Conservation (phyloP, 192 early-diverging fungal genomes). For the Backusella psychrophila region DNA sequence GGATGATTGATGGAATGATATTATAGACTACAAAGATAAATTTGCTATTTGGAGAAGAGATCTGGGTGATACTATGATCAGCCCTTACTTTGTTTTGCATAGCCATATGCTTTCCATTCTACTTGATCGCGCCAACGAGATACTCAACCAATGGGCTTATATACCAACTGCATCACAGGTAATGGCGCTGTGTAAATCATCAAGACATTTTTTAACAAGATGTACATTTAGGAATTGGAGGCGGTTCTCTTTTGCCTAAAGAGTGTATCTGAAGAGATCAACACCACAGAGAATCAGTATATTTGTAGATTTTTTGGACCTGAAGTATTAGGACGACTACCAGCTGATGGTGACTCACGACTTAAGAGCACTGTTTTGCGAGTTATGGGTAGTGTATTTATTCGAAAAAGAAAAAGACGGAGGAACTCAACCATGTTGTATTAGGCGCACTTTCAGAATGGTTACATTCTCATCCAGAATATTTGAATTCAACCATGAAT, state of each 20-base stretch:
- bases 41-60: conserved; percentile 67
- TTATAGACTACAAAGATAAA: conserved; percentile 51
- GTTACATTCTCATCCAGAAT: conserved; percentile 61
- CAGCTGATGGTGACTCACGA: conserved; percentile 34
- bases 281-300: conserved; percentile 46
- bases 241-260: conserved; percentile 64
- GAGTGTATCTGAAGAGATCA: conserved; percentile 65
- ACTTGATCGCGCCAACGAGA: conserved; percentile 6
- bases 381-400: conserved; percentile 39
- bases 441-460: conserved; percentile 68
- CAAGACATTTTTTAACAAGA: background rate
- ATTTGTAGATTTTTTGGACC: conserved; percentile 60
- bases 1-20: background rate
- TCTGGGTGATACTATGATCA: conserved; percentile 71
- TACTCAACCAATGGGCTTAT: conserved; percentile 15
- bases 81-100: conserved; percentile 64
- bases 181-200: background rate
- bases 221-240: conserved; percentile 39
- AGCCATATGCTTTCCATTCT: conserved; percentile 47
- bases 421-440: background rate
- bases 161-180: conserved; percentile 4
- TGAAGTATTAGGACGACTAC: conserved; percentile 50
- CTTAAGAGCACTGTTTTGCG: conserved; percentile 45
- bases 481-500: conserved; percentile 55
- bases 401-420: background rate